A percentile compares a stretch with the other conserved stretches of the same genome.
Evolutionary conservation across 2,329 filamentous ascomycete genomes (phyloP).

Genomic region (Aspergillus cejpii): DNA sequence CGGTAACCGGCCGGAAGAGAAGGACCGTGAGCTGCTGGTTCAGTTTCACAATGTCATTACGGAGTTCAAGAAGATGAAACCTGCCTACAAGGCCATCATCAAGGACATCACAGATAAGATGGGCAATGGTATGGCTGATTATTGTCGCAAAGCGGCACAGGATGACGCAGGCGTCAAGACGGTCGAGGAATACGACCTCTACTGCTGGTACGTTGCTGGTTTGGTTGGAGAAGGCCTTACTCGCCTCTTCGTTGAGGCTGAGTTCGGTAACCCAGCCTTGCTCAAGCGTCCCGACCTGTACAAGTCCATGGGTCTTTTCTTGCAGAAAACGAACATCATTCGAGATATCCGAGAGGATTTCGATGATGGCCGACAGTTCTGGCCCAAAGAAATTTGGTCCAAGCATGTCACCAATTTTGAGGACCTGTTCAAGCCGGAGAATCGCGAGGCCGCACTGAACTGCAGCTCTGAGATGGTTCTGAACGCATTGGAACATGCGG

Average conservation of each 20-base stretch:
- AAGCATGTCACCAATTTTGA: conserved; percentile 87
- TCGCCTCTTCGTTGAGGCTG: conserved; percentile 76
- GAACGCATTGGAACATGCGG: conserved; percentile 75
- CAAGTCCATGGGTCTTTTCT: conserved; percentile 93
- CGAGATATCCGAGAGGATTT: conserved; percentile 89
- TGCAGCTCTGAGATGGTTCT: conserved; percentile 93
- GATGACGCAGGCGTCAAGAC: conserved; percentile 75
- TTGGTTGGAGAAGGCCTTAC: conserved; percentile 94
- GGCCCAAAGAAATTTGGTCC: conserved; percentile 93
- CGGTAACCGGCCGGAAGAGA: conserved; percentile 82
- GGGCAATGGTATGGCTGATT: conserved; percentile 99
- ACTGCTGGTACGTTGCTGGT: conserved; percentile 98
- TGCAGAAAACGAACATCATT: conserved; percentile 99
- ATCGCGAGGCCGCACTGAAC: conserved; percentile 69
- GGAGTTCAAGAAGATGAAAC: conserved; percentile 85
- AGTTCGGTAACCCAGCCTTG: conserved; percentile 79
- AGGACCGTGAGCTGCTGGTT: conserved; percentile 84
- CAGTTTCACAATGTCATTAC: conserved; percentile 81
- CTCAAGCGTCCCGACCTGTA: conserved; percentile 71
- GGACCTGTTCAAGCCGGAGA: conserved; percentile 77
- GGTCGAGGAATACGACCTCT: conserved; percentile 83
- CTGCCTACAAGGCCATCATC: conserved; percentile 76
- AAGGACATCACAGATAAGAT: conserved; percentile 89
- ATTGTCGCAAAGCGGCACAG: conserved; percentile 73
- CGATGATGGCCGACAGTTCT: conserved; percentile 82